Evolutionary conservation across 1,284 basidiomycete species (phyloP), one percentile per base, ranked within the genome.

Genomic region (Ceratobasidium sp.): DNA sequence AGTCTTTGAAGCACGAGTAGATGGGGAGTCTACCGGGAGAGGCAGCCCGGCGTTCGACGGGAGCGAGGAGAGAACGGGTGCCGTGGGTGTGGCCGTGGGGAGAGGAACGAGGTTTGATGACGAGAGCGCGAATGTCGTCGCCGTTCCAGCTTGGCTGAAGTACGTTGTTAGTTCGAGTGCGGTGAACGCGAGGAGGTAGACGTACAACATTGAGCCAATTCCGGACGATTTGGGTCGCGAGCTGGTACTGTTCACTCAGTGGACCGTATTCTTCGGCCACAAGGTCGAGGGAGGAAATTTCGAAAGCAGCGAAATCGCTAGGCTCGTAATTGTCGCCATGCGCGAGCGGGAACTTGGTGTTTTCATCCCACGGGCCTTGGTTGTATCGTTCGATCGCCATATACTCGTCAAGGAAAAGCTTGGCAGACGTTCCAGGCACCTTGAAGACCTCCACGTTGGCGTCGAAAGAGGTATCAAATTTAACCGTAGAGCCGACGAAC

Each of bases 1-100:
- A 81, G 34, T 85, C 85, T 0, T 82, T 78, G 79, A 88, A 89
- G 82, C 92, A 94, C 5, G 88, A 87, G n/a, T 89, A 88, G 39
- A 89, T 81, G 37, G 86, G 86, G 66, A 86, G 86, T 73, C 90
- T 74, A 37, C 76, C 76, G 86, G 8, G 89, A 88, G 79, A 86
- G 83, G 76, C 87, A 85, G 49, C 61, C 6, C 56, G 69, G 34
- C 5, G 53, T 59, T 64, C 1, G 83, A 80, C 3, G 88, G 87
- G 54, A 89, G 80, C 1, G 88, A 86, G 0, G 85, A 84, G 78
- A 14, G 31, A 51, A 37, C 71, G 71, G 19, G 43, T 24, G 16
- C 63, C 46, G 37, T 63, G 71, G 11, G 49, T 16, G 37, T 73
- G 71, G 0, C 54, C 71, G 4, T 59, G 19, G 34, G 56, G 69